These are phyloP conservation scores for Fusarium papillatum DNA, from an alignment of 2,329 filamentous ascomycete genomes.

Conservation along the genomic window DNA sequence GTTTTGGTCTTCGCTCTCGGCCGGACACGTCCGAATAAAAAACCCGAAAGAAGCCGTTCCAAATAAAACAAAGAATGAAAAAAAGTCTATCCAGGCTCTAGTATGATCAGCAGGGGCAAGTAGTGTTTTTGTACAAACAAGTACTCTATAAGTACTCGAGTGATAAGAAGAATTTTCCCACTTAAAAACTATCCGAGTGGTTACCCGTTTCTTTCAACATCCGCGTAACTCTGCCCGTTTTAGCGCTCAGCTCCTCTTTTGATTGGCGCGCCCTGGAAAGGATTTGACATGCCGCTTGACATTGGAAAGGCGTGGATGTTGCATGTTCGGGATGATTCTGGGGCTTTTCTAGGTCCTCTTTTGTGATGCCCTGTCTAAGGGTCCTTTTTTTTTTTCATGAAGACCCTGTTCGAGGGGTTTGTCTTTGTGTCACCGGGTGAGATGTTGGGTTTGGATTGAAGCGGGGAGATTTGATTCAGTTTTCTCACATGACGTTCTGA, in stretches of 20 bases:
- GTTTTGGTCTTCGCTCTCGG: neutral
- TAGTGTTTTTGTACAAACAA: neutral
- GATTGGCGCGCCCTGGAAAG: neutral
- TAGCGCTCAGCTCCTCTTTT: neutral
- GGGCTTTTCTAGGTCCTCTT: neutral
- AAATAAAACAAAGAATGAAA: neutral
- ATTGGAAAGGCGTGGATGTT: constrained; percentile 12
- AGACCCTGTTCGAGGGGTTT: neutral
- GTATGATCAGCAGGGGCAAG: constrained; percentile 3
- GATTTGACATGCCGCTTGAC: constrained; percentile 8
- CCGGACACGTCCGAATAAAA: neutral
- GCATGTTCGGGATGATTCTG: constrained; percentile 4
- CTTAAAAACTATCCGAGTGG: neutral
- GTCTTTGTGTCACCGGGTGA: neutral
- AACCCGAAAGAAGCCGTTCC: neutral
- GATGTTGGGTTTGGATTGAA: neutral
- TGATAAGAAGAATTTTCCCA: neutral
- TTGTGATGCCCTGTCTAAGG: neutral
- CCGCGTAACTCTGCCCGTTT: neutral
- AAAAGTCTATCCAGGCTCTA: neutral
- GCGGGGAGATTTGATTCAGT: neutral
- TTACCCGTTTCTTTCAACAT: neutral
- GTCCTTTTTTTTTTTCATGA: neutral
- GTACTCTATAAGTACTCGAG: neutral
- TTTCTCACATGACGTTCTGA: constrained; percentile 3